These are phyloP conservation scores for Cicer arietinum DNA, from an alignment of 306 rosid species.

Conservation along the genomic window DNA sequence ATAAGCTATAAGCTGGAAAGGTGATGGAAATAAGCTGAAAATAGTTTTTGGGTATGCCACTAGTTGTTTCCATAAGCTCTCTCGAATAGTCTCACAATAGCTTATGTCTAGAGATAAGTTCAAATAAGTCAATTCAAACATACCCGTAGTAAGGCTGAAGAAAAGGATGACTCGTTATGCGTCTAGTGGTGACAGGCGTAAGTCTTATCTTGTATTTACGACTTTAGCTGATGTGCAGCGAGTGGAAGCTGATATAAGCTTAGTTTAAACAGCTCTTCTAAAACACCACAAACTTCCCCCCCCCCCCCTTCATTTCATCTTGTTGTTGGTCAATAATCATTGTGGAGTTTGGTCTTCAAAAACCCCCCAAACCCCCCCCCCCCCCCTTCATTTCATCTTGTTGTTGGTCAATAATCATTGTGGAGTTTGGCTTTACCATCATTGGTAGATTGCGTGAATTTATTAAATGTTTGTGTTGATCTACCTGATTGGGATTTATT, in stretches of 20 bases:
- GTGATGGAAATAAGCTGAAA: background rate
- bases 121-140: background rate
- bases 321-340: background rate
- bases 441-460: slow-evolving; percentile 11
- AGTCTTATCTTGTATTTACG: background rate
- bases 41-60: background rate
- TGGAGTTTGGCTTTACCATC: slow-evolving; percentile 28
- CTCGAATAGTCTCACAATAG: background rate
- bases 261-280: background rate
- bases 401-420: background rate
- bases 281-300: background rate
- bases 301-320: background rate
- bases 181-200: background rate
- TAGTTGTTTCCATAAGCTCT: background rate
- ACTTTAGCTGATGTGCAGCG: background rate
- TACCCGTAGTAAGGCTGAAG: too few species aligned
- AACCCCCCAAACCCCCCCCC: too few species aligned
- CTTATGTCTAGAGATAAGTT: background rate
- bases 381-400: background rate
- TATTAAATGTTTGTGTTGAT: slow-evolving; percentile 4
- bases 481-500: slow-evolving; percentile 2
- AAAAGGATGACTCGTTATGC: background rate
- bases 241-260: background rate
- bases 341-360: slow-evolving; percentile 34
- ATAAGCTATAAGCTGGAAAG: background rate